Percentiles rank a stretch among this genome's conserved stretches.
Evolutionary conservation across 2,329 filamentous ascomycete genomes (phyloP).

Genomic region (Orbilia quercus): DNA sequence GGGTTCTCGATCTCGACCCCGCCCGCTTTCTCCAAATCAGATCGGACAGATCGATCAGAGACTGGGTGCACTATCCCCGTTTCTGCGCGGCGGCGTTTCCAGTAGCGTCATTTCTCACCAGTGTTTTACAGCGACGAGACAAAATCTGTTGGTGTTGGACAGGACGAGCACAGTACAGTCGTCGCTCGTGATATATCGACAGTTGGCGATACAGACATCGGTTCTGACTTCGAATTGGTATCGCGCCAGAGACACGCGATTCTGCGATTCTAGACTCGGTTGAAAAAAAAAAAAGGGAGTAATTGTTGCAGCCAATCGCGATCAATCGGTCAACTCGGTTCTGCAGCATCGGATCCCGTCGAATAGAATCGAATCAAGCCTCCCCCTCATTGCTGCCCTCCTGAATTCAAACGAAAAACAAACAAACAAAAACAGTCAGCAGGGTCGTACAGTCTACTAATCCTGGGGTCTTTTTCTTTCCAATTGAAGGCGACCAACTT

Average conservation of each 20-base stretch:
- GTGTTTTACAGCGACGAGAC: slow-evolving; percentile 12
- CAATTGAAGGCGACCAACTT: slow-evolving; percentile 23
- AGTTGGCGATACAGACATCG: neutral
- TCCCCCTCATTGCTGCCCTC: slow-evolving; percentile 16
- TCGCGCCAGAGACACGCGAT: slow-evolving; percentile 7
- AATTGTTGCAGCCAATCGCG: slow-evolving; percentile 32
- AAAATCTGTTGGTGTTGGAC: slow-evolving; percentile 30
- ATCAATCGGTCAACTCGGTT: slow-evolving; percentile 24
- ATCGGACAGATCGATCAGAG: no score
- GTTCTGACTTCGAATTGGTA: slow-evolving; percentile 19
- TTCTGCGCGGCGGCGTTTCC: slow-evolving; percentile 31
- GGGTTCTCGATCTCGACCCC: slow-evolving; percentile 37
- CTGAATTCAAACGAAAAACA: slow-evolving; percentile 42
- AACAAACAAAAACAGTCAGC: no score
- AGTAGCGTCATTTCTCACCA: slow-evolving; percentile 6
- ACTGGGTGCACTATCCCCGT: slow-evolving; percentile 33
- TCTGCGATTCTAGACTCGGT: slow-evolving; percentile 11
- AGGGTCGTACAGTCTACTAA: slow-evolving; percentile 37
- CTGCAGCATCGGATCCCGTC: slow-evolving; percentile 8
- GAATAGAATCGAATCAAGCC: neutral
- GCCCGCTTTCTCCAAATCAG: slow-evolving; percentile 14
- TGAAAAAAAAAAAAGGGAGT: slow-evolving; percentile 43
- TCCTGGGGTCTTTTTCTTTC: slow-evolving; percentile 16
- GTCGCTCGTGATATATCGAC: neutral
- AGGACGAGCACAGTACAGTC: slow-evolving; percentile 2